These are phyloP conservation scores for Penicillium chermesinum DNA, from an alignment of 495 filamentous ascomycete genomes.

Conservation along the genomic window DNA sequence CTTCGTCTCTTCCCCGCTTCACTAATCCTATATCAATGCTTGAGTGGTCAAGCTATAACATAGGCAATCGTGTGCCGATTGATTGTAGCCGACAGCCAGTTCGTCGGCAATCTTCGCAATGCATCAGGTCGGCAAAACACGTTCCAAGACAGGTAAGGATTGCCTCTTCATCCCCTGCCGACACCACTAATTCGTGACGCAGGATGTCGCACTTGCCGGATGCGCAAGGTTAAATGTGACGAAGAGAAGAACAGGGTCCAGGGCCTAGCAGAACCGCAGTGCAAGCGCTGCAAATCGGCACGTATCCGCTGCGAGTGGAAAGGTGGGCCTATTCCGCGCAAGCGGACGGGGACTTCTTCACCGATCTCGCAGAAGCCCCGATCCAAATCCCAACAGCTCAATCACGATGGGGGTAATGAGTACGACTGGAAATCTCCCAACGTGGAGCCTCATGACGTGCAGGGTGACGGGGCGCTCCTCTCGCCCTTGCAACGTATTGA, in stretches of 20 bases:
- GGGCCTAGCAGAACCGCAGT: slow-evolving; percentile 29
- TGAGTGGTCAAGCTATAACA: no score
- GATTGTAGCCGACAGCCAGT: slow-evolving; percentile 4
- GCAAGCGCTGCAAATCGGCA: slow-evolving; percentile 23
- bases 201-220: slow-evolving; percentile 34
- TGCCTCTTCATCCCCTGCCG: slow-evolving; percentile 1
- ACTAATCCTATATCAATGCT: slow-evolving; percentile 5
- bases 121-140: slow-evolving; percentile 25
- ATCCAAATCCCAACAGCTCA: slow-evolving; percentile 5
- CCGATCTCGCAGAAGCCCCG: slow-evolving; percentile 1
- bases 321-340: slow-evolving; percentile 25
- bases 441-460: no score
- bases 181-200: background rate
- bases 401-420: no score
- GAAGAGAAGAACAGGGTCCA: slow-evolving; percentile 24
- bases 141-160: slow-evolving; percentile 33
- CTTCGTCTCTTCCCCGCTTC: background rate
- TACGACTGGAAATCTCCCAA: no score
- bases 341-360: slow-evolving; percentile 2
- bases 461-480: background rate
- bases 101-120: slow-evolving; percentile 5
- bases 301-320: slow-evolving; percentile 30
- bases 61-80: slow-evolving; percentile 1
- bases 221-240: slow-evolving; percentile 34
- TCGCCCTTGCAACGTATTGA: slow-evolving; percentile 4